Evolutionary conservation across 805 yeast genomes (phyloP).

Genomic region (Cyberlindnera galapagoensis): DNA sequence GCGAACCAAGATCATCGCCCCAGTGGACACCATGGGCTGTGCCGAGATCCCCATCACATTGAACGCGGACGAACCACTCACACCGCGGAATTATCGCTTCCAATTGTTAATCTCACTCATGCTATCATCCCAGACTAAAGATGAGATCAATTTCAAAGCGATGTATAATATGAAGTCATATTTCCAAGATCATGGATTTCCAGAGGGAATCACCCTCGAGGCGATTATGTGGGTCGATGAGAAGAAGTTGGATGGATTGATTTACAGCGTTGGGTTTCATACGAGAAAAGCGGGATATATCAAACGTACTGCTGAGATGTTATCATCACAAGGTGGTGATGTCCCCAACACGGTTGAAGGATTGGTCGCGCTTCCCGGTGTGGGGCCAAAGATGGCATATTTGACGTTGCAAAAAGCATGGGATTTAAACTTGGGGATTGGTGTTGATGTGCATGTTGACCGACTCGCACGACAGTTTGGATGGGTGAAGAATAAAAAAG

Average conservation of each 20-base stretch:
- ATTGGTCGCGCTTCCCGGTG: constrained; percentile 73
- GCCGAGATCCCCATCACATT: constrained; percentile 45
- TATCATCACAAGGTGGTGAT: constrained; percentile 50
- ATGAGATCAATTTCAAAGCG: constrained; percentile 73
- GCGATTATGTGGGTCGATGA: constrained; percentile 46
- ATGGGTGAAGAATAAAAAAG: constrained; percentile 55
- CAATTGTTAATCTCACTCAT: constrained; percentile 75
- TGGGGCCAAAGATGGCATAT: constrained; percentile 94
- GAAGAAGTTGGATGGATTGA: constrained; percentile 52
- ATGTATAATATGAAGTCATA: constrained; percentile 52
- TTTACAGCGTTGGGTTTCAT: constrained; percentile 85
- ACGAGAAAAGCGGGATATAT: constrained; percentile 69
- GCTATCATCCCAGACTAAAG: constrained; percentile 90
- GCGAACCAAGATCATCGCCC: constrained; percentile 64
- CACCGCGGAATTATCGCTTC: constrained; percentile 44
- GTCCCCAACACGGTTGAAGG: constrained; percentile 68
- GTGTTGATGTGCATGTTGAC: constrained; percentile 89
- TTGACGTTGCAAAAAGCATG: constrained; percentile 78
- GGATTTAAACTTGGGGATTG: constrained; percentile 74
- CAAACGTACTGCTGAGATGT: constrained; percentile 49
- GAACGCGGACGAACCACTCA: constrained; percentile 22
- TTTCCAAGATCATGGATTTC: constrained; percentile 34
- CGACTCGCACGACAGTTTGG: constrained; percentile 73
- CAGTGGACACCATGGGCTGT: constrained; percentile 89
- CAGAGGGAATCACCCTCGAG: constrained; percentile 52